Conservation (phyloP, 2,329 filamentous ascomycete genomes). For the Penicillium italicum region DNA sequence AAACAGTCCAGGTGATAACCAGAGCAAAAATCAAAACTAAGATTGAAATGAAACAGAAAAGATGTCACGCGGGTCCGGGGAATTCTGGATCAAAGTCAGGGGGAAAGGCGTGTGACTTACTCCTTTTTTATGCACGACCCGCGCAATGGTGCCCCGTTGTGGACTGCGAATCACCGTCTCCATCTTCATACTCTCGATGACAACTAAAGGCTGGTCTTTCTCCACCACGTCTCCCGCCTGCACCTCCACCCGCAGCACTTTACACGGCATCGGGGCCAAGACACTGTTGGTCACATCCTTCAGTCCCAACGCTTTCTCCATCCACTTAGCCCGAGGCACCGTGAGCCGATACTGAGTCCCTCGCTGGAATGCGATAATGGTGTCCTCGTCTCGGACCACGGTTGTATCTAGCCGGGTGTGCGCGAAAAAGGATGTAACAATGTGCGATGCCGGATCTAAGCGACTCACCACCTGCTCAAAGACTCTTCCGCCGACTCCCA, state of each 20-base stretch:
- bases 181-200: constrained; percentile 92
- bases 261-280: constrained; percentile 93
- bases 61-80: background rate
- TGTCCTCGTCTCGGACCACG: constrained; percentile 55
- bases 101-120: constrained; percentile 48
- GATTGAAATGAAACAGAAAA: background rate
- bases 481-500: constrained; percentile 43
- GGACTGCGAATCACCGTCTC: constrained; percentile 78
- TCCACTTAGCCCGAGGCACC: constrained; percentile 67
- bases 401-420: constrained; percentile 75
- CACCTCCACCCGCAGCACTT: constrained; percentile 87
- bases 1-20: background rate
- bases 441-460: constrained; percentile 45
- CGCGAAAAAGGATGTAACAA: constrained; percentile 73
- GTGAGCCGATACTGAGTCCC: constrained; percentile 57
- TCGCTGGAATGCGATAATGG: constrained; percentile 71
- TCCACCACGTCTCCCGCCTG: constrained; percentile 74
- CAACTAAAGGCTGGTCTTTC: constrained; percentile 82
- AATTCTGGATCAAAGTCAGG: constrained; percentile 6
- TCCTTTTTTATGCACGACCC: constrained; percentile 69
- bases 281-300: constrained; percentile 80
- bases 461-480: constrained; percentile 49
- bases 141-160: constrained; percentile 67
- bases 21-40: background rate
- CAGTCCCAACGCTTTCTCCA: constrained; percentile 78